Conservation (phyloP, 78 protist species). For the Speleostelium caveatum region DNA sequence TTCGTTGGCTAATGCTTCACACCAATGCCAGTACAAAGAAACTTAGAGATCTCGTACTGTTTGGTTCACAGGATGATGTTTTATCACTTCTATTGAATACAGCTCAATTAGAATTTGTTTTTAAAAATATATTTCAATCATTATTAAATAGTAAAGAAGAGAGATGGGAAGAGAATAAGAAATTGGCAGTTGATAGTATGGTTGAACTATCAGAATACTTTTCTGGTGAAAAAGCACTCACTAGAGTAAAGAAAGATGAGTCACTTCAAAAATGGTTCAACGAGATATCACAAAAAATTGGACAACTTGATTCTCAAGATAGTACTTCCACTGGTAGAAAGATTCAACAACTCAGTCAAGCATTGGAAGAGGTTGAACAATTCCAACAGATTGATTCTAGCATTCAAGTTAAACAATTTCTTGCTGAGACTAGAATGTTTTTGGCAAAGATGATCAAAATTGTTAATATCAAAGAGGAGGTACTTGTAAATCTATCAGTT, state of each 20-base stretch:
- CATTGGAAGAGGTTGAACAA: conserved; percentile 95
- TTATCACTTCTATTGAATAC: conserved; percentile 89
- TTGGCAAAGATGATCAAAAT: conserved; percentile 94
- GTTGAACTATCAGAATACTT: conserved; percentile 89
- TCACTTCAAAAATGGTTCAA: conserved; percentile 93
- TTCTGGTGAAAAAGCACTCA: conserved; percentile 91
- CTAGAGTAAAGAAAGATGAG: conserved; percentile 91
- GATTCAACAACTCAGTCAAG: conserved; percentile 92
- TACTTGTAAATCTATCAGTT: conserved; percentile 73
- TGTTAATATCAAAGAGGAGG: conserved; percentile 90
- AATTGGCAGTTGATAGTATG: conserved; percentile 78
- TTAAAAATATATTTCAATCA: conserved; percentile 84
- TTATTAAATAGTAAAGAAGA: conserved; percentile 74
- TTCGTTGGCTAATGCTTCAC: conserved; percentile 82
- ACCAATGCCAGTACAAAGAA: conserved; percentile 58
- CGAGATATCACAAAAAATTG: conserved; percentile 82
- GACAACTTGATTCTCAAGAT: conserved; percentile 84
- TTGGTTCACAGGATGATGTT: conserved; percentile 78
- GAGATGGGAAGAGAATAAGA: conserved; percentile 89
- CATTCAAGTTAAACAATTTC: conserved; percentile 92
- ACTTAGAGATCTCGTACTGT: conserved; percentile 26
- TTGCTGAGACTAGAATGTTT: conserved; percentile 87
- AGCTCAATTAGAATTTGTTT: conserved; percentile 93
- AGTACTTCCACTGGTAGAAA: conserved; percentile 91
- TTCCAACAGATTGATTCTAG: conserved; percentile 93